Conservation (phyloP, 148 eudicot genomes). For the Diospyros kaki region DNA sequence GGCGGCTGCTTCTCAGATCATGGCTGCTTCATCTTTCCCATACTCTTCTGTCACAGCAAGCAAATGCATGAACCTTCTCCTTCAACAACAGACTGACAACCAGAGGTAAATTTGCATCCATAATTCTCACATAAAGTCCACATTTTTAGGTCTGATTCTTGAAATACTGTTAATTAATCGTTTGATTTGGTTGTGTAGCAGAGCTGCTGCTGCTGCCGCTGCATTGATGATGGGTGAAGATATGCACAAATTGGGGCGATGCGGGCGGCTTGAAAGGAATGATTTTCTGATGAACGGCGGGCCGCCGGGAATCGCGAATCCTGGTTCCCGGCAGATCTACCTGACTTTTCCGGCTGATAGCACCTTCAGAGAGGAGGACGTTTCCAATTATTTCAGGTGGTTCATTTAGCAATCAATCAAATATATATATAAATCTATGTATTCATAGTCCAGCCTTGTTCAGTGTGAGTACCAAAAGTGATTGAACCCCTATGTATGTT, state of each 20-base stretch:
- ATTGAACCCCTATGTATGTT: neutral
- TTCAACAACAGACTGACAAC: slow-evolving; percentile 64
- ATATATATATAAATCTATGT: too few relatives aligned
- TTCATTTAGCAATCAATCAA: too few relatives aligned
- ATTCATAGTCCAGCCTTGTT: too few relatives aligned
- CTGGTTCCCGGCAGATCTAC: slow-evolving; percentile 93
- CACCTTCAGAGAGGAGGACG: slow-evolving; percentile 89
- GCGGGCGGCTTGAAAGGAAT: slow-evolving; percentile 42
- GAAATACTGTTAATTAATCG: neutral
- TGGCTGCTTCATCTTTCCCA: slow-evolving; percentile 48
- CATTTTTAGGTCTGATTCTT: neutral
- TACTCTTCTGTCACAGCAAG: slow-evolving; percentile 28
- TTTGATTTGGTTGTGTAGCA: slow-evolving; percentile 9
- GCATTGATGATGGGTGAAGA: slow-evolving; percentile 74
- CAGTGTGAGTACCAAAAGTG: too few relatives aligned
- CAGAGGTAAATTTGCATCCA: slow-evolving; percentile 37
- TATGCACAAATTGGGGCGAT: slow-evolving; percentile 51
- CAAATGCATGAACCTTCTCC: slow-evolving; percentile 50
- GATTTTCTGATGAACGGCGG: slow-evolving; percentile 38
- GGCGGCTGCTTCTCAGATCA: slow-evolving; percentile 41
- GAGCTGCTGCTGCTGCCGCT: slow-evolving; percentile 29
- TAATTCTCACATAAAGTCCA: too few relatives aligned
- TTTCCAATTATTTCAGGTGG: slow-evolving; percentile 85
- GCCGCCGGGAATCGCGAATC: slow-evolving; percentile 40
- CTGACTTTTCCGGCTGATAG: slow-evolving; percentile 93